phyloP scores from a whole-genome alignment of 2,329 filamentous ascomycete genomes.

The Blumeria hordei region DNA sequence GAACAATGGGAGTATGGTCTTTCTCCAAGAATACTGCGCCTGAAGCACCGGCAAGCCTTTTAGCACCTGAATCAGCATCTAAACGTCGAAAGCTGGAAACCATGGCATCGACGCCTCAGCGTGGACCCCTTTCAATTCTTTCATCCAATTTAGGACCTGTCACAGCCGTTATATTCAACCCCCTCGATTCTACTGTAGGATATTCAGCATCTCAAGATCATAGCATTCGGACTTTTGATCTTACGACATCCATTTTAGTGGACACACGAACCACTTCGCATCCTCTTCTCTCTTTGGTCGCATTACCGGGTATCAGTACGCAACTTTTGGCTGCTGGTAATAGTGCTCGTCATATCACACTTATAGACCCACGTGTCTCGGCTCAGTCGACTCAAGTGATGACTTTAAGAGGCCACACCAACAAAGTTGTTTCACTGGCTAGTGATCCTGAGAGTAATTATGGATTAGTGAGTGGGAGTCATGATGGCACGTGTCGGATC shows the following conservation, averaged over 20 bases:
- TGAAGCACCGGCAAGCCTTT: constrained; percentile 40
- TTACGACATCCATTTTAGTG: constrained; percentile 56
- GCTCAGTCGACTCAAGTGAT: constrained; percentile 58
- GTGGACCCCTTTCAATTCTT: constrained; percentile 56
- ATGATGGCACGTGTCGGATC: constrained; percentile 77
- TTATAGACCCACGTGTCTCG: constrained; percentile 72
- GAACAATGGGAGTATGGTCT: constrained; percentile 72
- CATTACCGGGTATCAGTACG: constrained; percentile 34
- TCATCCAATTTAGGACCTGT: constrained; percentile 46
- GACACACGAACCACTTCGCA: constrained; percentile 67
- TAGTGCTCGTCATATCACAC: constrained; percentile 62
- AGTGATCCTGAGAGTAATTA: constrained; percentile 39
- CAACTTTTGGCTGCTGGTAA: constrained; percentile 48
- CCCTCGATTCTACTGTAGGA: constrained; percentile 60
- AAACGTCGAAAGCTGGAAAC: constrained; percentile 54
- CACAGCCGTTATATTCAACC: constrained; percentile 65
- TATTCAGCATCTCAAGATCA: constrained; percentile 88
- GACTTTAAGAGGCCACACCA: constrained; percentile 77
- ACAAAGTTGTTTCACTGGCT: constrained; percentile 33
- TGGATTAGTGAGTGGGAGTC: constrained; percentile 67
- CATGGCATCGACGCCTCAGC: constrained; percentile 29
- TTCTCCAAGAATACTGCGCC: constrained; percentile 55
- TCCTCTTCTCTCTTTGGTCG: constrained; percentile 54
- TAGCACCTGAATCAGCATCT: constrained; percentile 40
- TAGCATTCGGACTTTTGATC: constrained; percentile 71